These are phyloP conservation scores for Yarrowia sp. DNA, from an alignment of 805 yeast genomes.

Conservation along the genomic window DNA sequence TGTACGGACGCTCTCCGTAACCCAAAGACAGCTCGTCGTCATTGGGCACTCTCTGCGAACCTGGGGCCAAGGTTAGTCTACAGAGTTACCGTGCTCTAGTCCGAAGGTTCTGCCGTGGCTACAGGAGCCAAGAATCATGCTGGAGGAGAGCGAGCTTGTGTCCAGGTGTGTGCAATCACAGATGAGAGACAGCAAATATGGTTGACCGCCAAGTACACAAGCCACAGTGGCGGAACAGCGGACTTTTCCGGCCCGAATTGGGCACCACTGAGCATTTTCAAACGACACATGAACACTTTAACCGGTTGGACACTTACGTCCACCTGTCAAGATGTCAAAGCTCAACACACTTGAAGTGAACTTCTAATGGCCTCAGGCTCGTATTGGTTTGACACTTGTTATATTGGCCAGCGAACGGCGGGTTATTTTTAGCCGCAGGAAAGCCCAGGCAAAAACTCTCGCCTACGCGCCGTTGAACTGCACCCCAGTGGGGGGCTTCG, in stretches of 20 bases:
- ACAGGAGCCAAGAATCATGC: not conserved
- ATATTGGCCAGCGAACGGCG: not conserved
- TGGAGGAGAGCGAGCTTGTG: no score
- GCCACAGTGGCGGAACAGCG: not conserved
- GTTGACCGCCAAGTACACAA: not conserved
- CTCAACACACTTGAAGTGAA: not conserved
- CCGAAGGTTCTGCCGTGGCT: not conserved
- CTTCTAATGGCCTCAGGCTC: not conserved
- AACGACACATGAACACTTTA: no score
- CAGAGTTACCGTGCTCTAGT: conserved; percentile 2
- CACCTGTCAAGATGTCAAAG: not conserved
- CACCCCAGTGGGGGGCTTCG: not conserved
- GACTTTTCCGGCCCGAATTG: no score
- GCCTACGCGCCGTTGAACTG: not conserved
- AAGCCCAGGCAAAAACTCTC: not conserved
- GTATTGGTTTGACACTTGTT: not conserved
- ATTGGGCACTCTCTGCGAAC: not conserved
- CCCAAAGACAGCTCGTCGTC: no score
- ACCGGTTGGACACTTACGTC: no score
- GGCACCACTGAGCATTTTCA: no score
- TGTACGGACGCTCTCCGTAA: not conserved
- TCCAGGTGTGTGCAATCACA: no score
- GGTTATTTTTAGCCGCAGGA: conserved; percentile 2
- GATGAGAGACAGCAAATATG: no score
- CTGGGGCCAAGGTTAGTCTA: conserved; percentile 17